A percentile compares a stretch with the other conserved stretches of the same genome.
phyloP scores from a whole-genome alignment of 2,329 filamentous ascomycete genomes.

The Periconia sp. region DNA sequence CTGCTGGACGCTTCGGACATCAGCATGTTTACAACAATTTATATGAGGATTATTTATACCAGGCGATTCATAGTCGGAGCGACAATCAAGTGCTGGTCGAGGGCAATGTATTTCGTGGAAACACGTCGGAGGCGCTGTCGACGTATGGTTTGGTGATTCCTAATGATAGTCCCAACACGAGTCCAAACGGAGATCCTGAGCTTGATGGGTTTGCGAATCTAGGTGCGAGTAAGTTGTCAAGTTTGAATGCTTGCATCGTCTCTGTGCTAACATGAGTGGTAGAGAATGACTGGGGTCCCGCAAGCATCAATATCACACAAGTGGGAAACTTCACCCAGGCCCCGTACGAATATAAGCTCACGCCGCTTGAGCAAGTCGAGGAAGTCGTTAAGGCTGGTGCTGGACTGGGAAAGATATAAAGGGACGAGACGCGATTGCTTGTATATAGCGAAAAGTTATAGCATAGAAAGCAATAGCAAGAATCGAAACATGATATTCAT shows the following conservation, averaged over 20 bases:
- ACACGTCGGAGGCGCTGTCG: conserved; percentile 57
- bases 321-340: conserved; percentile 57
- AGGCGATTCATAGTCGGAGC: conserved; percentile 52
- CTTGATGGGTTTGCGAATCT: conserved; percentile 62
- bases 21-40: conserved; percentile 66
- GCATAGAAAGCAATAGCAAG: no score
- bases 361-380: conserved; percentile 52
- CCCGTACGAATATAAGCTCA: conserved; percentile 58
- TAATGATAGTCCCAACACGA: conserved; percentile 61
- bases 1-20: conserved; percentile 70
- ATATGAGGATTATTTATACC: conserved; percentile 45
- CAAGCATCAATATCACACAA: conserved; percentile 59
- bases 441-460: no score
- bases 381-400: conserved; percentile 52
- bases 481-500: no score
- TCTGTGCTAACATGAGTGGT: conserved; percentile 8
- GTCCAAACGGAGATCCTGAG: conserved; percentile 60
- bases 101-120: conserved; percentile 55
- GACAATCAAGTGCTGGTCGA: conserved; percentile 54
- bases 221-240: conserved; percentile 55
- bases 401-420: conserved; percentile 53
- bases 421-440: no score
- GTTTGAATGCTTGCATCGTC: no score
- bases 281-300: conserved; percentile 58
- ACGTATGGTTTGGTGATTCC: conserved; percentile 64